phyloP scores from a whole-genome alignment of 805 yeast species.

The Lipomyces anomalus region DNA sequence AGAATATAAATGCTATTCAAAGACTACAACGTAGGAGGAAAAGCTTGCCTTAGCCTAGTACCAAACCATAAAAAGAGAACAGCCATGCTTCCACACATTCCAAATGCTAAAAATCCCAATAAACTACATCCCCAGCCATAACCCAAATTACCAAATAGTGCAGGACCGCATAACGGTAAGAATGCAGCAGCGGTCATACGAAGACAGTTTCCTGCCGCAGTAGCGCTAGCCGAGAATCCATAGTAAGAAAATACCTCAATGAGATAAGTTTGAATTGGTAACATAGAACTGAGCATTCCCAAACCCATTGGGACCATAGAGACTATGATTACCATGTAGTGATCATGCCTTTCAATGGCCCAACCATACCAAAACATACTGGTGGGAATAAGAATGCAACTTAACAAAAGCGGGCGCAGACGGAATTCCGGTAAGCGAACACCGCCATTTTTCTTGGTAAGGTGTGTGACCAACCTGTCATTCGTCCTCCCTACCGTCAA shows the following conservation, averaged over 20 bases:
- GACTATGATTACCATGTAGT: slow-evolving; percentile 52
- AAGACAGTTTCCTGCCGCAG: slow-evolving; percentile 54
- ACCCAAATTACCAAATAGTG: slow-evolving; percentile 32
- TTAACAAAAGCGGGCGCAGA: slow-evolving; percentile 43
- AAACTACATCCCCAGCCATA: slow-evolving; percentile 37
- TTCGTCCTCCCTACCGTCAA: slow-evolving; percentile 44
- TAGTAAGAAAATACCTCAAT: slow-evolving; percentile 40
- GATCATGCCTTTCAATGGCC: slow-evolving; percentile 41
- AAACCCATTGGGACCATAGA: slow-evolving; percentile 47
- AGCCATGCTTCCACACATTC: slow-evolving; percentile 12
- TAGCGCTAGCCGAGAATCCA: slow-evolving; percentile 74
- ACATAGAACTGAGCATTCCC: slow-evolving; percentile 38
- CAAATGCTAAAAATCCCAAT: slow-evolving; percentile 44
- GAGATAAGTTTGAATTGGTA: slow-evolving; percentile 34
- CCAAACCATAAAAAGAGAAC: slow-evolving; percentile 10
- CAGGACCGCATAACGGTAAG: slow-evolving; percentile 59
- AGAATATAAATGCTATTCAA: too few relatives aligned
- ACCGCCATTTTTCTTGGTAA: slow-evolving; percentile 28
- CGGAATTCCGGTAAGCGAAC: slow-evolving; percentile 44
- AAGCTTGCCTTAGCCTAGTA: neutral
- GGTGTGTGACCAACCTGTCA: slow-evolving; percentile 37
- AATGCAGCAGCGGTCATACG: slow-evolving; percentile 63
- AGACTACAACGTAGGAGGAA: neutral
- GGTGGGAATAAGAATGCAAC: slow-evolving; percentile 41
- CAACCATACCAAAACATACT: slow-evolving; percentile 52